Evolutionary conservation across 176 grass and related monocot genomes (phyloP).

Genomic region (Musa beccarii): DNA sequence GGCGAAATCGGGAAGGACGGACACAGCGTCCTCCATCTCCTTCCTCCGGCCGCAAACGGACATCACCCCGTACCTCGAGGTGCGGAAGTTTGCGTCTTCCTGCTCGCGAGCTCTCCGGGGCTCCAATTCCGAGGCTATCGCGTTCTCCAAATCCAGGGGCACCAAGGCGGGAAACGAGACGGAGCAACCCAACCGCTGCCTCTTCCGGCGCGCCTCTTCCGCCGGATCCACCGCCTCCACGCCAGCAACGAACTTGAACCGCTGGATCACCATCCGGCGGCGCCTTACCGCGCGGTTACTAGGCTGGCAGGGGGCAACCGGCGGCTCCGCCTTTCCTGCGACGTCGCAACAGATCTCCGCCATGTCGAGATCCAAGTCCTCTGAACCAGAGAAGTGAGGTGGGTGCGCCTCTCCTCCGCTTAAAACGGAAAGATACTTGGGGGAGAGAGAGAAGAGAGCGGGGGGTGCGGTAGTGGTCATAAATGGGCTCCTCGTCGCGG

Average conservation of each 20-base stretch:
- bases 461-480: not conserved
- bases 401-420: not conserved
- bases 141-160: too few species aligned
- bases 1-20: conserved; percentile 34
- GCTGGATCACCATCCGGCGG: conserved; percentile 49
- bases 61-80: conserved; percentile 33
- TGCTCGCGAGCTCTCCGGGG: not conserved
- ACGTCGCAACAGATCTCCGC: conserved; percentile 43
- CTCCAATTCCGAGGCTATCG: too few species aligned
- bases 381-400: not conserved
- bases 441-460: not conserved
- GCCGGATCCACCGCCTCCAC: not conserved
- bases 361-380: conserved; percentile 23
- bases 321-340: not conserved
- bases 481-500: not conserved
- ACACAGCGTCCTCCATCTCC: conserved; percentile 65
- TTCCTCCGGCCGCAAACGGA: conserved; percentile 50
- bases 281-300: conserved; percentile 39
- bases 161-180: too few species aligned
- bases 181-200: conserved; percentile 10
- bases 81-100: not conserved
- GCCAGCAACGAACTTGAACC: conserved; percentile 29
- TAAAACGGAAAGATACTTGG: not conserved
- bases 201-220: conserved; percentile 14
- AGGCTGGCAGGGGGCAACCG: conserved; percentile 9